These are phyloP conservation scores for Fraxinus quadrangulata DNA, from an alignment of 257 asterid species.

Conservation along the genomic window DNA sequence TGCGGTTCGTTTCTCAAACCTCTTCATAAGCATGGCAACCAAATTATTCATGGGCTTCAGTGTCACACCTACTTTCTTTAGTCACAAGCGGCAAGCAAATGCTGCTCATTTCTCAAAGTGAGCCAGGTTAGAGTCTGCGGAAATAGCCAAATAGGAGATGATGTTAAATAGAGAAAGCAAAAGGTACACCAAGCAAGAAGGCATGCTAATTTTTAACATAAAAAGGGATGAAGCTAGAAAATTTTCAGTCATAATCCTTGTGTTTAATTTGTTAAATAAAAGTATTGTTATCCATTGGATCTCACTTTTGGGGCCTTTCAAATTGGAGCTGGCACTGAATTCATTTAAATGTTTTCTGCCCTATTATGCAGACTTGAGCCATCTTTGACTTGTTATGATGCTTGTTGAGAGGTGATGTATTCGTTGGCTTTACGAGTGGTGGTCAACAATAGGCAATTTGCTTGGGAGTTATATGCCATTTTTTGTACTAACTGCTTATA, in stretches of 20 bases:
- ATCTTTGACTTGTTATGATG: slow-evolving; percentile 16
- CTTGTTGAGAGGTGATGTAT: slow-evolving; percentile 10
- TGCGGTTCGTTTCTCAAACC: slow-evolving; percentile 66
- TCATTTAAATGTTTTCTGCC: not conserved
- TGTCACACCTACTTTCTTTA: slow-evolving; percentile 8
- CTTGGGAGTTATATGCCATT: slow-evolving; percentile 15
- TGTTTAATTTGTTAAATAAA: not conserved
- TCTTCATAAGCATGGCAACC: slow-evolving; percentile 16
- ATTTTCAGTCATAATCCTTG: not conserved
- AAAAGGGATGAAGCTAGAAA: not conserved
- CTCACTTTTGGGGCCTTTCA: slow-evolving; percentile 13
- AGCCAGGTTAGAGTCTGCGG: slow-evolving; percentile 18
- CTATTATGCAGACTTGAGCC: not conserved
- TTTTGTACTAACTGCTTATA: slow-evolving; percentile 10
- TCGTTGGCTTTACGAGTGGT: slow-evolving; percentile 14
- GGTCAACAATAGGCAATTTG: slow-evolving; percentile 9
- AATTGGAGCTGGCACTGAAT: not conserved
- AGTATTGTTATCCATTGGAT: slow-evolving; percentile 21
- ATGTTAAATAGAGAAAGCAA: not conserved
- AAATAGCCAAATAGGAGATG: slow-evolving; percentile 9
- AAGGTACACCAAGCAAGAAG: not conserved
- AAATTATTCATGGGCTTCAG: slow-evolving; percentile 19
- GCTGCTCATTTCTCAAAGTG: slow-evolving; percentile 10
- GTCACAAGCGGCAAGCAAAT: not conserved
- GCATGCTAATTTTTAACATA: not conserved